Percentiles rank a stretch among this genome's conserved stretches.
These are phyloP conservation scores for Clohesyomyces aquaticus DNA, from an alignment of 495 filamentous ascomycete species.

Conservation along the genomic window DNA sequence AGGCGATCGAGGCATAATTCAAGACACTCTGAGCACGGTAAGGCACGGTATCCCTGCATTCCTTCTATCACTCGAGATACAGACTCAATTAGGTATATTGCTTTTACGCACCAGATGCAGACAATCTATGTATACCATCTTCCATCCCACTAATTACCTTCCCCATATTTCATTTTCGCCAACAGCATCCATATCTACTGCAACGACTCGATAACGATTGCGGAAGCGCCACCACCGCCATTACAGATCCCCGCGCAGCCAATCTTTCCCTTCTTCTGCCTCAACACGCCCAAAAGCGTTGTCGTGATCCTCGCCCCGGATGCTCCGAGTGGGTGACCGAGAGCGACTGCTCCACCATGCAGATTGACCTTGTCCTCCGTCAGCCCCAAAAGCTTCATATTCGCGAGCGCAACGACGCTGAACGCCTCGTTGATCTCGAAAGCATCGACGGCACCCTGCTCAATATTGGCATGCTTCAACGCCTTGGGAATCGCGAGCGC, in stretches of 20 bases:
- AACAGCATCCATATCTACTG: constrained; percentile 32
- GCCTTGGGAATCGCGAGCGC: constrained; percentile 97
- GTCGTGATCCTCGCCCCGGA: constrained; percentile 91
- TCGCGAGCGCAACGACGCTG: constrained; percentile 92
- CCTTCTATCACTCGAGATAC: too few species aligned
- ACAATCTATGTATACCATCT: too few species aligned
- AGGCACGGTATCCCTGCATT: too few species aligned
- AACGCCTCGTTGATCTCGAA: constrained; percentile 99
- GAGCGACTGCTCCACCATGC: constrained; percentile 91
- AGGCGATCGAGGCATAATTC: too few species aligned
- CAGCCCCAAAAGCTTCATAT: constrained; percentile 84
- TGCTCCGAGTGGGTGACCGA: constrained; percentile 92
- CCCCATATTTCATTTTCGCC: too few species aligned
- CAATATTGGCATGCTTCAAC: constrained; percentile 83
- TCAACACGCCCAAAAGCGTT: constrained; percentile 87
- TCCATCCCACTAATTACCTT: too few species aligned
- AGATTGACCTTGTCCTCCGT: constrained; percentile 89
- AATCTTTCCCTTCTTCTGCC: constrained; percentile 88
- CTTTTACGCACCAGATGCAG: too few species aligned
- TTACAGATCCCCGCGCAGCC: constrained; percentile 97
- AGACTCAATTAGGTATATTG: too few species aligned
- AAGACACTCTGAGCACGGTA: too few species aligned
- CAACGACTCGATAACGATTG: constrained; percentile 77
- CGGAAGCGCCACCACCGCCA: constrained; percentile 91
- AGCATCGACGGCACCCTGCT: constrained; percentile 75